Evolutionary conservation across 164 flowering plant species (phyloP).

Genomic region (Magnolia sinica): DNA sequence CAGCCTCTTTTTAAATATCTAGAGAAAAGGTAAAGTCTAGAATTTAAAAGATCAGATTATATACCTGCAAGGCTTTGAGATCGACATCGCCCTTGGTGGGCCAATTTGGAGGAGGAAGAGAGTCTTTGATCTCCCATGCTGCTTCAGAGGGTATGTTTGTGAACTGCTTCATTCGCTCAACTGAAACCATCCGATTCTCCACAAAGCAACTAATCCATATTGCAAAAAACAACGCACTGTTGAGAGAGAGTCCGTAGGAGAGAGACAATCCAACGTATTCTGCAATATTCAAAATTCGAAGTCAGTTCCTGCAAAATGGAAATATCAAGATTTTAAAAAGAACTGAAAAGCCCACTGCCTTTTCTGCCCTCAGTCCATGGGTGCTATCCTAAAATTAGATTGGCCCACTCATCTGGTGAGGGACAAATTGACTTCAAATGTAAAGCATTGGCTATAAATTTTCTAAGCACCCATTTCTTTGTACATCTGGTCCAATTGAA

Average conservation of each 20-base stretch:
- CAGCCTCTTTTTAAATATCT: too few relatives aligned
- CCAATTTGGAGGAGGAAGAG: conserved; percentile 67
- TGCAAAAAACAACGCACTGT: conserved; percentile 57
- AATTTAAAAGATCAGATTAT: not conserved
- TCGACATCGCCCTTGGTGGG: conserved; percentile 74
- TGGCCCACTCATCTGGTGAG: too few relatives aligned
- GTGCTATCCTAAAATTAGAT: too few relatives aligned
- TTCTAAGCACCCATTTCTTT: too few relatives aligned
- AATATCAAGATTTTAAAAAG: not conserved
- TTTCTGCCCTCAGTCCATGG: not conserved
- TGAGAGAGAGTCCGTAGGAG: conserved; percentile 88
- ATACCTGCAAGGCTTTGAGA: conserved; percentile 71
- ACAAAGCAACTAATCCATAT: conserved; percentile 69
- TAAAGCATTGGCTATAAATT: too few relatives aligned
- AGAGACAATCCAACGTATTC: conserved; percentile 83
- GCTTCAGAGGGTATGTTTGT: conserved; percentile 80
- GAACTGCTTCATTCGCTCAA: conserved; percentile 87
- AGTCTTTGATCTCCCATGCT: conserved; percentile 59
- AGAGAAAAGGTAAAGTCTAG: too few relatives aligned
- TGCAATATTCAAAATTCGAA: conserved; percentile 18
- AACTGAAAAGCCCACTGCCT: not conserved
- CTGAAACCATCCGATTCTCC: conserved; percentile 91
- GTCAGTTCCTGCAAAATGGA: not conserved
- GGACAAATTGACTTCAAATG: too few relatives aligned
- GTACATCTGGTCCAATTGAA: too few relatives aligned